A percentile compares a stretch with the other conserved stretches of the same genome.
Evolutionary conservation across 148 eudicot species (phyloP).

Genomic region (Rhododendron vialii): DNA sequence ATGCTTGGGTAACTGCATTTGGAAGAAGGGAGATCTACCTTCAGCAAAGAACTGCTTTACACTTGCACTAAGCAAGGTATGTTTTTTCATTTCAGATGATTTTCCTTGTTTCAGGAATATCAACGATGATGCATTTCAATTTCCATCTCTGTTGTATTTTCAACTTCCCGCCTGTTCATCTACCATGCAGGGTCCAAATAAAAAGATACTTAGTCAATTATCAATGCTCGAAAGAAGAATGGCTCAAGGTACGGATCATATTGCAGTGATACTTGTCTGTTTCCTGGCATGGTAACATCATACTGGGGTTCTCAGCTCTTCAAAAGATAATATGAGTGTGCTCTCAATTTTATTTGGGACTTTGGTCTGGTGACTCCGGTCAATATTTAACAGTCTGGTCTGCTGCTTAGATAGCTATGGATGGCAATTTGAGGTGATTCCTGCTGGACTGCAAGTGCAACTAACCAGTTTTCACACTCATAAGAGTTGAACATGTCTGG

Average conservation of each 20-base stretch:
- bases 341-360: background rate
- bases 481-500: background rate
- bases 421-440: background rate
- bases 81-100: background rate
- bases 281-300: background rate
- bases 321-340: background rate
- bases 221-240: constrained; percentile 93
- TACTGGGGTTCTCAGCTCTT: background rate
- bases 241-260: constrained; percentile 68
- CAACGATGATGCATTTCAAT: background rate
- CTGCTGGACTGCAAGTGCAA: background rate
- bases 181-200: constrained; percentile 65
- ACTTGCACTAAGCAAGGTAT: constrained; percentile 79
- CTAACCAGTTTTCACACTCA: background rate
- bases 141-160: background rate
- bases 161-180: background rate
- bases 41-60: constrained; percentile 70
- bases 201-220: constrained; percentile 76
- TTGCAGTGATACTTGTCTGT: constrained; percentile 5
- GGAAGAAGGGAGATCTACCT: constrained; percentile 85
- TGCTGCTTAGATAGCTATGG: background rate
- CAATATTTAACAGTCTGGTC: background rate
- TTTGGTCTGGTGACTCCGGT: background rate
- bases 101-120: background rate
- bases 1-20: constrained; percentile 82